Conservation (phyloP, 805 yeast species). For the Yarrowia hollandica region DNA sequence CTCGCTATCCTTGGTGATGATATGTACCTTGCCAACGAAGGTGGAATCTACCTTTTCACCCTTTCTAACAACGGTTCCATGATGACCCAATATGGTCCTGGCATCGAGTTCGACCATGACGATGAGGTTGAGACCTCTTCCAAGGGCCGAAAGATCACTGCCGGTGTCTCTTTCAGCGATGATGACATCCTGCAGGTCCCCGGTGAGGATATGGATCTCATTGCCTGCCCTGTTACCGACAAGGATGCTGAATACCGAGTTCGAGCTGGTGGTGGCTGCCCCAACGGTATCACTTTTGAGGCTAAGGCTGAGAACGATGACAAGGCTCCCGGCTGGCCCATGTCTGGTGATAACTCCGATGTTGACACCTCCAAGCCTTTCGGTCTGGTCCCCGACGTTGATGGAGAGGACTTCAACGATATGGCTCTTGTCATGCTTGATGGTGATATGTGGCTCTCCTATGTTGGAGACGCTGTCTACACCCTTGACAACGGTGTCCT, state of each 20-base stretch:
- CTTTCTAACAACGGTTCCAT: constrained; percentile 13
- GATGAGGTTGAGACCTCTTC: constrained; percentile 25
- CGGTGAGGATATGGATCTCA: constrained; percentile 9
- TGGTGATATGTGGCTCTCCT: constrained; percentile 18
- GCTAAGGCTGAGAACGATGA: constrained; percentile 17
- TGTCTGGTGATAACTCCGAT: not conserved
- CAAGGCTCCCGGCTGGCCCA: constrained; percentile 14
- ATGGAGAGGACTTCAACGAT: not conserved
- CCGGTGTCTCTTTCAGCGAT: not conserved
- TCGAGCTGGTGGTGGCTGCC: not conserved
- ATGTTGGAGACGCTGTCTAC: constrained; percentile 2
- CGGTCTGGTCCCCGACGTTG: constrained; percentile 1
- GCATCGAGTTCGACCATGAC: constrained; percentile 8
- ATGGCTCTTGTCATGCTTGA: constrained; percentile 18
- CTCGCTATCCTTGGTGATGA: constrained; percentile 3
- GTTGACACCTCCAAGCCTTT: constrained; percentile 19
- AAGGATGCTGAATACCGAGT: constrained; percentile 8
- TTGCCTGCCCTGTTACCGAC: constrained; percentile 15
- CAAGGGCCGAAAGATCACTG: constrained; percentile 2
- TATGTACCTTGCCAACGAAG: constrained; percentile 6
- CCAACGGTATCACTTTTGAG: not conserved
- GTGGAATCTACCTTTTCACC: constrained; percentile 18
- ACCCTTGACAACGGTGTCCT: constrained; percentile 3
- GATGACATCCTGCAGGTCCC: constrained; percentile 9
- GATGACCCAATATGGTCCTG: constrained; percentile 14